Base-by-base conservation (phyloP, 257 asterid genomes). In the Solanum bukasovii region DNA sequence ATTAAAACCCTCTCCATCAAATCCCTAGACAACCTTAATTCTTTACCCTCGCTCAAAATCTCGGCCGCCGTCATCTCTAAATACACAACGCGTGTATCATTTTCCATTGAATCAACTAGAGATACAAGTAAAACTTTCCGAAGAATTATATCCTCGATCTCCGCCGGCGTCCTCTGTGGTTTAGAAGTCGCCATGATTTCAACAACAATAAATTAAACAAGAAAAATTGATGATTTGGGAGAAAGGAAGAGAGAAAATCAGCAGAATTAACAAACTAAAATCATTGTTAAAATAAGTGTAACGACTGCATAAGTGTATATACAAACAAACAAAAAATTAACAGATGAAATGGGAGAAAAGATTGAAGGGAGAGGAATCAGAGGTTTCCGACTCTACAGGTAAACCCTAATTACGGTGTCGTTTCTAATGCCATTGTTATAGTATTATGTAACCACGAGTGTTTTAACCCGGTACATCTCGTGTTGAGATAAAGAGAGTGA, bases 111-210 rank as follows among this genome's bases (percentile, higher is more conserved):
- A 93, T 96, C 98, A 79, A 91, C 78, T 65, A 95, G 92, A 23
- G 97, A 89, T 3, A 97, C 94, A 5, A 95, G 92, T 84, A 96
- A 93, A 31, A 97, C 93, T 88, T 95, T 96, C 82, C 98, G 94
- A 87, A 96, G 95, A 86, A 97, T 94, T 63, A 95, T 92, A 74
- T 97, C 99, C 94, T 96, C 99, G 92, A 97, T 93, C 92, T 96
- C 99, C 40, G 93, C 96, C 82, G 92, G 95, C 73, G 96, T 91
- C 84, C 98, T 86, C 46, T 92, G 91, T 84, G 95, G 92, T 90
- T 93, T 96, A 37, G 78, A 87, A 84, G 98, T 91, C 92, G 99
- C 94, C 98, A 97, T 96, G 52, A 82, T 82, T 82, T 49, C 70
- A 82, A 82, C 85, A 81, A 49, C 13, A 81, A 81, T 59, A 79